A percentile compares a stretch with the other conserved stretches of the same genome.
Evolutionary conservation across 2,329 filamentous ascomycete genomes (phyloP).

Genomic region (Coleophoma crateriformis): DNA sequence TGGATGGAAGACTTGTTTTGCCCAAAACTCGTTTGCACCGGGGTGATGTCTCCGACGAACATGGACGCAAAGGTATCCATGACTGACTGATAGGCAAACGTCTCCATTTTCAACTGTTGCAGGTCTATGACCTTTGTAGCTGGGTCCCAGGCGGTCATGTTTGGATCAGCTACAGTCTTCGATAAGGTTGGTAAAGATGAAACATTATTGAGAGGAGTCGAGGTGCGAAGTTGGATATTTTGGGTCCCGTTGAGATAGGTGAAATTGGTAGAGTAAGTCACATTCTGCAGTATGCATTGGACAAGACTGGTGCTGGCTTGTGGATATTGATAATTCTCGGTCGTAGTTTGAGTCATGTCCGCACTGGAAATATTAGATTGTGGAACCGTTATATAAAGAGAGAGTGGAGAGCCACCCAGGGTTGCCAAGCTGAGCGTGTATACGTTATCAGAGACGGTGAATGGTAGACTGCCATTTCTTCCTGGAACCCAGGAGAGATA

Average conservation of each 20-base stretch:
- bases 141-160: neutral
- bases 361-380: neutral
- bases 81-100: neutral
- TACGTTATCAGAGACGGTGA: neutral
- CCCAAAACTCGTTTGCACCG: neutral
- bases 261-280: neutral
- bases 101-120: neutral
- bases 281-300: neutral
- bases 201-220: neutral
- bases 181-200: neutral
- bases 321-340: neutral
- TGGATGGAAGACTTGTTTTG: neutral
- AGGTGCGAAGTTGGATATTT: neutral
- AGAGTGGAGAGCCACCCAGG: neutral
- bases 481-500: neutral
- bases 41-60: neutral
- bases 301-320: neutral
- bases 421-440: neutral
- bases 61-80: neutral
- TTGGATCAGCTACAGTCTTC: neutral
- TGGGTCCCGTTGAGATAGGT: neutral
- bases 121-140: neutral
- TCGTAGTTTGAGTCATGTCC: neutral
- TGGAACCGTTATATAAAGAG: neutral
- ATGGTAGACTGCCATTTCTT: neutral